phyloP scores from a whole-genome alignment of 2,329 filamentous ascomycete species.

The Trichoderma aggressivum region DNA sequence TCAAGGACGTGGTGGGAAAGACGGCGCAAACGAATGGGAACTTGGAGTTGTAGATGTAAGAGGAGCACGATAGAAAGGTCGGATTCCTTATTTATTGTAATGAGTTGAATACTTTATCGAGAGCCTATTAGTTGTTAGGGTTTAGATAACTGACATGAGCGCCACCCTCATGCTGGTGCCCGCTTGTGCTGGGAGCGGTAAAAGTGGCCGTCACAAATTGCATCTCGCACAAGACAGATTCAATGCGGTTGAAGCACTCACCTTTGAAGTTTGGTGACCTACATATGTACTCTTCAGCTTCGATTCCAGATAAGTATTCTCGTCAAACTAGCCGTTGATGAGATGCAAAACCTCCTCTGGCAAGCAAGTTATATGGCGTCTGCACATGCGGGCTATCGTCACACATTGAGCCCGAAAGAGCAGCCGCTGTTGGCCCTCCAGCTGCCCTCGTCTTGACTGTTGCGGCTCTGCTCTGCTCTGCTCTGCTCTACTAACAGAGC shows the following conservation, averaged over 20 bases:
- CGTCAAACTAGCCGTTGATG: too few species aligned
- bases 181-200: not conserved
- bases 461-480: not conserved
- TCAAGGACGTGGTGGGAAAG: constrained; percentile 24
- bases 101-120: not conserved
- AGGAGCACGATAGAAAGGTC: not conserved
- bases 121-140: not conserved
- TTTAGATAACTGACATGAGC: not conserved
- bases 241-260: not conserved
- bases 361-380: too few species aligned
- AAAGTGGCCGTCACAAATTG: not conserved
- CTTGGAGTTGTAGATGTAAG: not conserved
- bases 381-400: too few species aligned
- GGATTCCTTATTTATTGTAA: not conserved
- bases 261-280: not conserved
- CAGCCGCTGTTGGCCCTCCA: not conserved
- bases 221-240: not conserved
- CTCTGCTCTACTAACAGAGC: too few species aligned
- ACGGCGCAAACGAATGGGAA: not conserved
- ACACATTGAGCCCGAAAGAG: too few species aligned
- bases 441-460: not conserved
- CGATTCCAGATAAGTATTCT: not conserved
- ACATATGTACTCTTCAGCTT: not conserved
- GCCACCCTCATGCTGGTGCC: not conserved
- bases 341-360: too few species aligned